Evolutionary conservation across 73 alveolate genomes (phyloP).

Genomic region (Paramecium sonneborni): DNA sequence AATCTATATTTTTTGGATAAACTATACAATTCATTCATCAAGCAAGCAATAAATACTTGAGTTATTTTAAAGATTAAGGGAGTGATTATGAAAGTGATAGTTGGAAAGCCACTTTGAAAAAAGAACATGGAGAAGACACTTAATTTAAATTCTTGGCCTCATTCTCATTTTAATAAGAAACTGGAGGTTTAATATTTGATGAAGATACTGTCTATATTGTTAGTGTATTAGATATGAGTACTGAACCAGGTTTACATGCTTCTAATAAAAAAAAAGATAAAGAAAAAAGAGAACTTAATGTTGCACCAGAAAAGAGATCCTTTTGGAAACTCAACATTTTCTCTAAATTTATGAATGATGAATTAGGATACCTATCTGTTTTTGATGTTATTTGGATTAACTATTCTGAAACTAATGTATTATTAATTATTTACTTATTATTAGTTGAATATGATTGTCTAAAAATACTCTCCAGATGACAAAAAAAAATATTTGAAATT

Average conservation of each 20-base stretch:
- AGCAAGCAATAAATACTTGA: constrained; percentile 59
- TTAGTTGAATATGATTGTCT: constrained; percentile 51
- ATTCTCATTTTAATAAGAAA: constrained; percentile 60
- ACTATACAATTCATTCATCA: constrained; percentile 49
- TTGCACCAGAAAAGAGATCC: constrained; percentile 58
- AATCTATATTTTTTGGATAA: constrained; percentile 60
- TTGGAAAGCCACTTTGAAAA: constrained; percentile 52
- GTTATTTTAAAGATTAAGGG: constrained; percentile 6
- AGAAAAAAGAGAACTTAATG: constrained; percentile 59
- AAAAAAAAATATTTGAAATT: constrained; percentile 47
- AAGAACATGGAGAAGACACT: constrained; percentile 63
- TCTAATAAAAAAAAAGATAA: not conserved
- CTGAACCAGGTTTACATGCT: constrained; percentile 61
- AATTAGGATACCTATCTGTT: constrained; percentile 40
- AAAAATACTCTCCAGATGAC: not conserved
- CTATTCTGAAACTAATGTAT: constrained; percentile 62
- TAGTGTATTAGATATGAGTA: constrained; percentile 51
- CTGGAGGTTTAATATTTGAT: constrained; percentile 62
- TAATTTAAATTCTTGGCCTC: constrained; percentile 52
- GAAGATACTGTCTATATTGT: constrained; percentile 63
- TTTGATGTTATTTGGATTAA: constrained; percentile 66
- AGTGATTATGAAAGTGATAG: constrained; percentile 63
- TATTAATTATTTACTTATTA: not conserved
- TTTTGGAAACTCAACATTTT: constrained; percentile 59
- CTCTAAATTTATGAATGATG: constrained; percentile 45